A percentile compares a stretch with the other conserved stretches of the same genome.
Evolutionary conservation across 768 basidiomycete genomes (phyloP).

Genomic region (Pisolithus tinctorius): DNA sequence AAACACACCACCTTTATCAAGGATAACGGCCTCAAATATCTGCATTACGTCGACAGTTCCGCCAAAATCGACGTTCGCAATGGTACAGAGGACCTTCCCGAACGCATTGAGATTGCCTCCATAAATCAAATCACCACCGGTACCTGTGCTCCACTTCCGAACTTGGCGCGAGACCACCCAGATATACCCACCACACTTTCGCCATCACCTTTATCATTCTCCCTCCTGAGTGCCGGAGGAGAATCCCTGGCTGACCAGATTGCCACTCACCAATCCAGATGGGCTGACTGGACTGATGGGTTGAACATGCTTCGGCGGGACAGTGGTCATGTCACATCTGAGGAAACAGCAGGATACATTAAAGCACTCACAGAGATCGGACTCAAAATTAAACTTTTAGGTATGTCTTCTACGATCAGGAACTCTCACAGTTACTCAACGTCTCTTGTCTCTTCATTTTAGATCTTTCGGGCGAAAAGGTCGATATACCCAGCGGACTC

Average conservation of each 20-base stretch:
- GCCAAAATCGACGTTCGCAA: constrained; percentile 72
- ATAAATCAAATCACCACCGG: constrained; percentile 77
- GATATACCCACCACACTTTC: constrained; percentile 52
- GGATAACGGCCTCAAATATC: constrained; percentile 72
- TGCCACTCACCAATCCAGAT: constrained; percentile 68
- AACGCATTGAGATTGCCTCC: constrained; percentile 73
- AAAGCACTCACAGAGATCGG: constrained; percentile 87
- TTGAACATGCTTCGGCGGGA: constrained; percentile 80
- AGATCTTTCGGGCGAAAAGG: constrained; percentile 87
- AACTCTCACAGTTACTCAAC: background rate
- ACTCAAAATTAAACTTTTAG: constrained; percentile 82
- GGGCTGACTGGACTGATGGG: constrained; percentile 95
- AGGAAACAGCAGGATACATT: constrained; percentile 82
- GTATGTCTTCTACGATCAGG: constrained; percentile 34
- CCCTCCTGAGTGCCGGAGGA: constrained; percentile 62
- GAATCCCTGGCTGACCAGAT: constrained; percentile 73
- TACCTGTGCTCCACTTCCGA: constrained; percentile 64
- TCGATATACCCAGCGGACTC: constrained; percentile 80
- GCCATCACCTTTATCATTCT: constrained; percentile 70
- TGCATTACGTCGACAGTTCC: constrained; percentile 82
- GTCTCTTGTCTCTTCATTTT: background rate
- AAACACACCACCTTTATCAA: constrained; percentile 23
- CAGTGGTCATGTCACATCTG: constrained; percentile 76
- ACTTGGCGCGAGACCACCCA: constrained; percentile 52
- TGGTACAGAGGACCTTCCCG: constrained; percentile 83